Percentiles rank a stretch among this genome's conserved stretches.
These are phyloP conservation scores for Cyberlindnera nakhonratchasimensis DNA, from an alignment of 805 yeast genomes.

Conservation along the genomic window DNA sequence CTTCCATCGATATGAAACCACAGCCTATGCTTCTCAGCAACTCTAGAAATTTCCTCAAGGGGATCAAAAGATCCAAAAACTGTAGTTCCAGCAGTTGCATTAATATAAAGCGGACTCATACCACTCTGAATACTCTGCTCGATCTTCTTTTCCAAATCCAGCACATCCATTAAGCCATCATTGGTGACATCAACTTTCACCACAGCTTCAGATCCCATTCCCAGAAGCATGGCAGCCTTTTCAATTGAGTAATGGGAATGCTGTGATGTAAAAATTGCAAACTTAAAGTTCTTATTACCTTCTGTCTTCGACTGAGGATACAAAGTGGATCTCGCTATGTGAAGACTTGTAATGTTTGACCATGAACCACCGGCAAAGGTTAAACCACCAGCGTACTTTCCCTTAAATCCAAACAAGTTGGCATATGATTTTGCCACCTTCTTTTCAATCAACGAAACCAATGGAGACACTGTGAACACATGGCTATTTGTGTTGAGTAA, in stretches of 20 bases:
- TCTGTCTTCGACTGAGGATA: conserved; percentile 65
- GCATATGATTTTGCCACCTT: conserved; percentile 68
- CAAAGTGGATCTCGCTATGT: conserved; percentile 63
- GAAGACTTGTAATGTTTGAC: conserved; percentile 77
- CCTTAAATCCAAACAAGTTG: conserved; percentile 52
- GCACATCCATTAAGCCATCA: conserved; percentile 55
- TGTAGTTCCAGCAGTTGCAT: conserved; percentile 87
- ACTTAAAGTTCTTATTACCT: conserved; percentile 52
- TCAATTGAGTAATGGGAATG: conserved; percentile 81
- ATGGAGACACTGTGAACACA: conserved; percentile 83
- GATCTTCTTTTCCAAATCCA: conserved; percentile 45
- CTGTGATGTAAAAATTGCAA: conserved; percentile 66
- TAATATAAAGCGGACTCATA: conserved; percentile 66
- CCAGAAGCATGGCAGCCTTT: conserved; percentile 74
- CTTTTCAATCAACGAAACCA: conserved; percentile 70
- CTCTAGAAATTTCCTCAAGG: conserved; percentile 47
- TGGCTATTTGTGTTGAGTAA: conserved; percentile 80
- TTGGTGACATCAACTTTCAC: conserved; percentile 57
- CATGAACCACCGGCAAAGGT: conserved; percentile 88
- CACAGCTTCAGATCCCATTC: conserved; percentile 61
- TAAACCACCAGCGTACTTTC: conserved; percentile 66
- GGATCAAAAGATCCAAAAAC: conserved; percentile 83
- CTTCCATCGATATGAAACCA: conserved; percentile 90
- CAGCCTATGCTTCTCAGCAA: conserved; percentile 51
- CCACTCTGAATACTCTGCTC: conserved; percentile 46